Evolutionary conservation across 2,329 filamentous ascomycete genomes (phyloP), one percentile per base, ranked within the genome.

Genomic region (Xylariaceae sp.): DNA sequence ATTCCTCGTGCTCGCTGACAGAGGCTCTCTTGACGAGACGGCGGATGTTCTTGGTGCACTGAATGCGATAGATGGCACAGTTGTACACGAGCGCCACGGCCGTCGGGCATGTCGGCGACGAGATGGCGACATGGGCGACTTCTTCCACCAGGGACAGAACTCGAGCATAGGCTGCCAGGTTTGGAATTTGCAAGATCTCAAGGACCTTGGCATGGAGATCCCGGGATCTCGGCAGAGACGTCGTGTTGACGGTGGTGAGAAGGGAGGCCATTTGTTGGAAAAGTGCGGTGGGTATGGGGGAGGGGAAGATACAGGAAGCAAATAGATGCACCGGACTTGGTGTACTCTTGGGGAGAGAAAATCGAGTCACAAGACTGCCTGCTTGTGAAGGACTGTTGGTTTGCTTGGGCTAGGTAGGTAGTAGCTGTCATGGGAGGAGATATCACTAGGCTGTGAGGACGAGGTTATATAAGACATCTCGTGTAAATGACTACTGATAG

Each of bases 81-180:
- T 6, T 27, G n/a, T 29, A 9, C 1, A 49, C 11, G 1, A 56
- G 31, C 8, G 30, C 42, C 6, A 7, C 11, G 6, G 3, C 32
- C 3, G 31, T 8, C 1, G 47, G 43, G 6, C 27, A 4, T 0
- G 34, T 7, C 2, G 41, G 19, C 1, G 27, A 46, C 2, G 50
- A 27, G 0, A 1, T 1, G 11, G 35, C 47, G 11, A 29, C 12
- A 11, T 53, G 43, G 5, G 29, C 4, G 31, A 47, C 12, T 6
- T 60, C 50, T 1, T 60, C 58, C 9, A 52, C 29, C 2, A 42
- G 1, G 0, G 31, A 9, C 1, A 60, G 47, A 0, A 39, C 55
- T 0, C 50, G 50, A 0, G 47, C n/a, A 40, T 51, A 60, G 1
- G 58, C 40, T n/a, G 3, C 7, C 0, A 56, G 40, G 12, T 50